Conservation (phyloP, 805 yeast genomes). For the Blastobotrys chiropterorum region DNA sequence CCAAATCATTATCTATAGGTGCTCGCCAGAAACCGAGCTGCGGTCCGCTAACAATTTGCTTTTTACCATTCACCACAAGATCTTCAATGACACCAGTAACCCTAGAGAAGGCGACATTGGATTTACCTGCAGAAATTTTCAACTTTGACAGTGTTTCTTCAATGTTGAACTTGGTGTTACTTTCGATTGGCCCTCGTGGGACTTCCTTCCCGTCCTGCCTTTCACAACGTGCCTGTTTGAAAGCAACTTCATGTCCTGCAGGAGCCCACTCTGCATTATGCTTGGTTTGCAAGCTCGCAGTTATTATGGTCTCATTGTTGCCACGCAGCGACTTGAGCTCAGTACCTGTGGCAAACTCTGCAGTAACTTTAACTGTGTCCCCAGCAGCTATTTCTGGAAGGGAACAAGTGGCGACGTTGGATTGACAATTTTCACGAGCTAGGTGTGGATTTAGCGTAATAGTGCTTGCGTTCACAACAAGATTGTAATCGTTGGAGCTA, state of each 20-base stretch:
- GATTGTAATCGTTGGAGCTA: neutral
- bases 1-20: constrained; percentile 28
- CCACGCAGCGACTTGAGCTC: neutral
- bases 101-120: neutral
- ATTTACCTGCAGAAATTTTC: neutral
- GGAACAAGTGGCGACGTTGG: neutral
- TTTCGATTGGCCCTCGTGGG: neutral
- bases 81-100: neutral
- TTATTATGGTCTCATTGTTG: constrained; percentile 6
- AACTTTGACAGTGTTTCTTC: neutral
- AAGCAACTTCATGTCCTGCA: constrained; percentile 25
- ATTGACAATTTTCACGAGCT: neutral
- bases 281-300: constrained; percentile 7
- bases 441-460: neutral
- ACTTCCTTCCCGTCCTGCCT: neutral
- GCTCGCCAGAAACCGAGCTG: constrained; percentile 27
- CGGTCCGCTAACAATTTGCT: neutral
- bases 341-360: neutral
- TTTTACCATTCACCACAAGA: neutral
- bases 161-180: neutral
- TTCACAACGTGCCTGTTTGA: constrained; percentile 20
- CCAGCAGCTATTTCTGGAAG: neutral
- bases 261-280: constrained; percentile 16
- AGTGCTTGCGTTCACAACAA: neutral
- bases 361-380: neutral